Evolutionary conservation across 1,284 basidiomycete species (phyloP), one percentile per base, ranked within the genome.

Genomic region (Cryptococcus amylolentus): DNA sequence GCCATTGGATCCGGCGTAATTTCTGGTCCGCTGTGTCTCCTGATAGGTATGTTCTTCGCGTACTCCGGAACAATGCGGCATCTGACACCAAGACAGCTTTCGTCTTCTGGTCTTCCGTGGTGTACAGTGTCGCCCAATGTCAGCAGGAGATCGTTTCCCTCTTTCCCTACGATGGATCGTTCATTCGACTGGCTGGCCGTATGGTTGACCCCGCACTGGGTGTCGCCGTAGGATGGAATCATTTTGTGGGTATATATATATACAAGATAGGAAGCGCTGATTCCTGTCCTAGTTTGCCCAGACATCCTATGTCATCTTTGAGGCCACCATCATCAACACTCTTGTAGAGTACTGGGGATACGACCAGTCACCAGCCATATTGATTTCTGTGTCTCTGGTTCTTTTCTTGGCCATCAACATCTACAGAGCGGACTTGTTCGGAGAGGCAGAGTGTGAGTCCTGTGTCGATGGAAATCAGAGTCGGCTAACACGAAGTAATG

Each of bases 401-500:
- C 55, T 77, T 40, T 72, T 77, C 55, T 59, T 77, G 40, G 63
- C 62, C 6, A 71, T 80, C 72, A 80, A 81, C 63, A 63, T 77
- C 28, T 68, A 75, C 57, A 74, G 78, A 35, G 70, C 65, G 4
- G 57, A 67, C 38, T 51, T 65, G 38, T 68, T 68, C 54, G 73
- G 71, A 3, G 73, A 75, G 52, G 53, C 57, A 41, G 73, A 75
- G 55, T 72, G 63, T 53, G 28, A 56, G 56, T 54, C 27, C 44
- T 5, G 14, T 13, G 27, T 10, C 40, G 4, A n/a, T 14, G 1
- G 31, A 31, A 10, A 31, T 31, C 10, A 10, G 10, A 31, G 31
- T 10, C 7, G 13, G 14, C 40, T 42, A 42, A 42, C 26, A 23
- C 18, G 13, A 39, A 48, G 51, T 54, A 40, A 52, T 41, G 12